Evolutionary conservation across 495 filamentous ascomycete genomes (phyloP).

Genomic region (Penicillium parvum): DNA sequence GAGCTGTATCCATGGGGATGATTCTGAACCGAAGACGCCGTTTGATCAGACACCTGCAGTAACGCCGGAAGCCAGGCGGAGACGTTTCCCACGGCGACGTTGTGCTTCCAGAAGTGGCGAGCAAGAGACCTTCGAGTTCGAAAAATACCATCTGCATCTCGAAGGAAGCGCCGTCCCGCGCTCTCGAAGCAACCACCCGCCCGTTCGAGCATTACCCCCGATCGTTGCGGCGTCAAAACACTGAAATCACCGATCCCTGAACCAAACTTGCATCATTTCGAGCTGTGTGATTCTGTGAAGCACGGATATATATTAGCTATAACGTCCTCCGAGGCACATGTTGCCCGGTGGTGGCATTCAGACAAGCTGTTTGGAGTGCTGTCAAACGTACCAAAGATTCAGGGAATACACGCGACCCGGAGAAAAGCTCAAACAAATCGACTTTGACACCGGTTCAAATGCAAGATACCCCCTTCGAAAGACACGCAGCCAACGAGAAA

Average conservation of each 20-base stretch:
- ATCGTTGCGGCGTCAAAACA: slow-evolving; percentile 43
- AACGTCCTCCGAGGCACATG: neutral
- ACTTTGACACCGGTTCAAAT: neutral
- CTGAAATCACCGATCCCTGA: slow-evolving; percentile 25
- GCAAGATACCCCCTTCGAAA: neutral
- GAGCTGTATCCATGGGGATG: slow-evolving; percentile 7
- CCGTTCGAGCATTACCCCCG: slow-evolving; percentile 76
- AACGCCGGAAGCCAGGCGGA: slow-evolving; percentile 41
- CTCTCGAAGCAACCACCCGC: slow-evolving; percentile 72
- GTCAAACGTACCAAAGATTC: slow-evolving; percentile 19
- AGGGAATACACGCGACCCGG: slow-evolving; percentile 3
- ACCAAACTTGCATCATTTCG: slow-evolving; percentile 29
- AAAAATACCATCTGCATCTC: slow-evolving; percentile 48
- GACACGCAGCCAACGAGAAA: neutral
- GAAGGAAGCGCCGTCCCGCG: slow-evolving; percentile 66
- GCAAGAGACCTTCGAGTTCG: slow-evolving; percentile 58
- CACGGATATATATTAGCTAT: slow-evolving; percentile 8
- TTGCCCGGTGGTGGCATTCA: slow-evolving; percentile 1
- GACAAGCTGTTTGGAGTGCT: slow-evolving; percentile 17
- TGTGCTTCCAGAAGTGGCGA: slow-evolving; percentile 64
- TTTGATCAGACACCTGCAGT: slow-evolving; percentile 20
- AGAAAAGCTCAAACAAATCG: neutral
- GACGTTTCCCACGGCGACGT: slow-evolving; percentile 53
- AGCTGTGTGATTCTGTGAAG: slow-evolving; percentile 1
- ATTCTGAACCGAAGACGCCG: slow-evolving; percentile 13